Evolutionary conservation across 2,329 filamentous ascomycete genomes (phyloP).

Genomic region (Cryphonectria carpinicola): DNA sequence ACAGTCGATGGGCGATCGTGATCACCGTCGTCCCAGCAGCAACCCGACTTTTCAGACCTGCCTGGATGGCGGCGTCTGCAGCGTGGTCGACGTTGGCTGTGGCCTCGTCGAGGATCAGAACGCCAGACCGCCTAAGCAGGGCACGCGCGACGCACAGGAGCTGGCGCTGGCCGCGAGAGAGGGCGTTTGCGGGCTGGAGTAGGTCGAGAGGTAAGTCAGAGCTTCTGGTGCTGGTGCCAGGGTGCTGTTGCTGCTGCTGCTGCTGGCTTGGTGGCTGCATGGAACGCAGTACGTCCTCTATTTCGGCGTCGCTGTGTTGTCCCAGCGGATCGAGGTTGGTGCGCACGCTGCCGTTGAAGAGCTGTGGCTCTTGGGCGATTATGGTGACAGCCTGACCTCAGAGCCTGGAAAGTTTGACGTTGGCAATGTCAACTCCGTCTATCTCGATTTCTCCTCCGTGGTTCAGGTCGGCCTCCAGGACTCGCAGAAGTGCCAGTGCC

Average conservation of each 20-base stretch:
- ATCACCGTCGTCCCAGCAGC: conserved; percentile 8
- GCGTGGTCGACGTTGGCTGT: conserved; percentile 21
- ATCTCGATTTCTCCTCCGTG: conserved; percentile 18
- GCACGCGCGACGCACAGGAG: conserved; percentile 1
- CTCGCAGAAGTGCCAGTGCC: conserved; percentile 27
- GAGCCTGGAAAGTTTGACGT: not conserved
- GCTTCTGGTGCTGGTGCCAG: no score
- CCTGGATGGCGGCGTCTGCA: not conserved
- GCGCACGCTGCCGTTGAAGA: conserved; percentile 11
- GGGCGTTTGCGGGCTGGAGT: not conserved
- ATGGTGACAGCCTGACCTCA: conserved; percentile 10
- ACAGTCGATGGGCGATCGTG: conserved; percentile 14
- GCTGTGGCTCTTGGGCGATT: conserved; percentile 7
- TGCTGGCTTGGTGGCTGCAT: not conserved
- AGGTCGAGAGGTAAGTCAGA: not conserved
- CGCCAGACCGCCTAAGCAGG: not conserved
- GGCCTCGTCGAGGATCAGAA: conserved; percentile 21
- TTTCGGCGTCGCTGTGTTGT: not conserved
- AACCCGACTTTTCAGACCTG: not conserved
- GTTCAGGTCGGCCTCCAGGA: conserved; percentile 22
- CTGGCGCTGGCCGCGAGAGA: not conserved
- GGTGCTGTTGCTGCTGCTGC: not conserved
- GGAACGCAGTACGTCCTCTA: not conserved
- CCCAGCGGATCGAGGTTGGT: conserved; percentile 14
- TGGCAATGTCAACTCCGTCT: conserved; percentile 22